These are phyloP conservation scores for Solanum chacoense DNA, from an alignment of 305 asterid species.

Conservation along the genomic window DNA sequence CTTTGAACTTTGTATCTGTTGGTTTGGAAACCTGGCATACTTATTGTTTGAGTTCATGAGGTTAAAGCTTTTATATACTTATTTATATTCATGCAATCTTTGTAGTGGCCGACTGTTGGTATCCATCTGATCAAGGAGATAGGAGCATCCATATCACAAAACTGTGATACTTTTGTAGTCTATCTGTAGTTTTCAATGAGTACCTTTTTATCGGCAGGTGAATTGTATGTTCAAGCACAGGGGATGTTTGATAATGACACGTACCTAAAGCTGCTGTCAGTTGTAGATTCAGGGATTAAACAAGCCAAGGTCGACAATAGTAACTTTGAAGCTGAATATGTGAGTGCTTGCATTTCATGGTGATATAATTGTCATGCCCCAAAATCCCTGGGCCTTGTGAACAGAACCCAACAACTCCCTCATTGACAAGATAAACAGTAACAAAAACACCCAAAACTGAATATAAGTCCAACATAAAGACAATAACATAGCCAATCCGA, in stretches of 20 bases:
- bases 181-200: background rate
- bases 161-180: background rate
- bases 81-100: background rate
- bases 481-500: background rate
- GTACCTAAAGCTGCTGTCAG: slow-evolving; percentile 59
- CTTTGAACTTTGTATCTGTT: background rate
- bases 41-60: background rate
- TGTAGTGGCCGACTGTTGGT: background rate
- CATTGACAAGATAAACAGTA: background rate
- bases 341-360: slow-evolving; percentile 29
- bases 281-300: slow-evolving; percentile 58
- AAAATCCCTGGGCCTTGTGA: background rate
- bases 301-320: slow-evolving; percentile 48
- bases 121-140: background rate
- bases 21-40: background rate
- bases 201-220: slow-evolving; percentile 50
- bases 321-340: slow-evolving; percentile 89
- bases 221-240: slow-evolving; percentile 77
- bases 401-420: background rate
- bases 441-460: background rate
- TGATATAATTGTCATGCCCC: background rate
- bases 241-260: slow-evolving; percentile 63
- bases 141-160: background rate
- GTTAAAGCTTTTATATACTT: background rate
- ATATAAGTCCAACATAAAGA: background rate